Evolutionary conservation across 495 filamentous ascomycete genomes (phyloP), one percentile per base, ranked within the genome.

Genomic region (Penicillium parvum): DNA sequence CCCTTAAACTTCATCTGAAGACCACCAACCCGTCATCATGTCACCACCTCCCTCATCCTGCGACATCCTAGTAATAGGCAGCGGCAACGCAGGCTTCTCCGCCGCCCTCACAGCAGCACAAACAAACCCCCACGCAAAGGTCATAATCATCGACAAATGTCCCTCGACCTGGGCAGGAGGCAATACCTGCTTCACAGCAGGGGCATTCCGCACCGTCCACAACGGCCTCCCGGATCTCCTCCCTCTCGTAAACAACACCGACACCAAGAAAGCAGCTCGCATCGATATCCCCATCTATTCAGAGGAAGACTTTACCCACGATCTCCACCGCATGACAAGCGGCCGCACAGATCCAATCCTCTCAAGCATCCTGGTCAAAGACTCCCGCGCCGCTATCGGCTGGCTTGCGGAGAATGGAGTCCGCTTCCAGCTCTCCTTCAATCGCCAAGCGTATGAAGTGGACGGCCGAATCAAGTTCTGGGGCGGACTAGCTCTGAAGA

Each of bases 81-180:
- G 66, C 29, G 79, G 78, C 16, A 81, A 81, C 50, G 80, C 79
- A 11, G 80, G 78, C 19, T 75, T 82, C 61, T 73, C 60, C 9
- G 71, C 79, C 8, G 77, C 77, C 22, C 48, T 69, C 7, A 67
- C 75, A 3, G 76, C 78, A 4, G 53, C 57, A 1, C 58, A 76
- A 52, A 60, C 64, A 26, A 62, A 49, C 21, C 43, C 66, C 8
- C 20, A 19, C 4, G 43, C 53, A 6, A 29, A 22, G 3, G 57
- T 78, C 7, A 48, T 76, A 7, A 51, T 81, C 1, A 60, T 79
- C 29, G 78, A 79, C 43, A 79, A 77, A 58, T 47, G 49, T 12
- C 43, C 43, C 6, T 19, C 62, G 55, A 46, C 57, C 3, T 76
- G 73, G 65, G 72, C 72, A 1, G 77, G 77, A 7, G 77, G 77